Percentiles rank a stretch among this genome's conserved stretches.
Evolutionary conservation across 768 basidiomycete genomes (phyloP).

Genomic region (Leccinum arenicola): DNA sequence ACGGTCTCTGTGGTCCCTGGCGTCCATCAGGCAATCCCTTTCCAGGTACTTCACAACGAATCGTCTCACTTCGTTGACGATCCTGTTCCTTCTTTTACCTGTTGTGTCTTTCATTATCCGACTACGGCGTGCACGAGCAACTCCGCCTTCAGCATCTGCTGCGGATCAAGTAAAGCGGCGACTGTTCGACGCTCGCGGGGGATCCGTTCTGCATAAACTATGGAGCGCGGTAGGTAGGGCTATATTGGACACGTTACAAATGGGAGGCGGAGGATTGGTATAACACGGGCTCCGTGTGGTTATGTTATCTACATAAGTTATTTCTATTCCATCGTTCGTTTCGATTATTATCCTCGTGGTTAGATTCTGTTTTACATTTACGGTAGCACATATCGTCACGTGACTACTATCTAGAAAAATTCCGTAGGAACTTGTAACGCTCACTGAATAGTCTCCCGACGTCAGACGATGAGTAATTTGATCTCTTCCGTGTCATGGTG

Average conservation of each 20-base stretch:
- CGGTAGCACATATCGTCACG: constrained; percentile 9
- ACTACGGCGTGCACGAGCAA: constrained; percentile 40
- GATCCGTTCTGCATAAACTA: constrained; percentile 37
- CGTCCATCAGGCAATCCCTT: constrained; percentile 48
- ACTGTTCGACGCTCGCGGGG: constrained; percentile 41
- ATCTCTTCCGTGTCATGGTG: constrained; percentile 70
- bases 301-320: constrained; percentile 8
- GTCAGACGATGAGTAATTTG: constrained; percentile 59
- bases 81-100: constrained; percentile 42
- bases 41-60: constrained; percentile 46
- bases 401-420: constrained; percentile 14
- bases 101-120: constrained; percentile 49
- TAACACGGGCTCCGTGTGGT: constrained; percentile 27
- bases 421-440: not conserved
- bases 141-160: constrained; percentile 32
- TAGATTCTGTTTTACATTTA: not conserved
- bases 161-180: constrained; percentile 59
- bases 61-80: constrained; percentile 45
- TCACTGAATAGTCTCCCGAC: not conserved
- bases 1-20: constrained; percentile 28
- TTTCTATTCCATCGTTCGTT: constrained; percentile 1
- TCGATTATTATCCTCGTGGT: not conserved
- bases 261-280: constrained; percentile 76
- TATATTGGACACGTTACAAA: constrained; percentile 64
- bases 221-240: constrained; percentile 54